Evolutionary conservation across 2,329 filamentous ascomycete genomes (phyloP), one percentile per base, ranked within the genome.

Genomic region (Emergomyces pasteurianus): DNA sequence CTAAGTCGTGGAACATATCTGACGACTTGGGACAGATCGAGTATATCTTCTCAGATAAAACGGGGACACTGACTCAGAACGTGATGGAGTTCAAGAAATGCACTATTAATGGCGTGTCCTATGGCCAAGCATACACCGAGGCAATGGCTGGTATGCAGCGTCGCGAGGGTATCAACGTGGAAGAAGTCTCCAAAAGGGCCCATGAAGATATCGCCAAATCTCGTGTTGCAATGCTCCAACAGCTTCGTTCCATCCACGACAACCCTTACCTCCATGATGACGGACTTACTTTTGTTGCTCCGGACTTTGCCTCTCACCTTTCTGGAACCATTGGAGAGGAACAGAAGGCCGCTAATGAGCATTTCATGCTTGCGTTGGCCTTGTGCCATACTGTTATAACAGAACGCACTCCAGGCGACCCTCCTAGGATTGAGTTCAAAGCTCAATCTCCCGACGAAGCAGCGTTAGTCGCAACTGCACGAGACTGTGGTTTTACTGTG

Each of bases 1-100:
- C 95, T 5, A 97, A 97, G 71, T 91, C 92, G 0, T 99, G 94
- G 94, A 99, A 97, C 72, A 97, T 99, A 58, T 97, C 92, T 0
- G 94, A 99, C 71, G 95, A 99, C 69, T 81, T 99, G 54, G 94
- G 94, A 14, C 94, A 99, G 75, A 96, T 99, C 64, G 94, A 97
- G 75, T 99, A 97, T 78, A 96, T 99, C 66, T 99, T 99, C 75
- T 96, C 90, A 0, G 90, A 95, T 79, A 95, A 95, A 76, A 95
- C 90, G 0, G 90, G 90, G 62, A 95, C 90, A 2, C 77, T 95
- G 65, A 95, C 90, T 0, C 90, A 95, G 69, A 95, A 95, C 72
- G 88, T 95, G 59, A 95, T 95, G 94, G 95, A 99, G 73, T 99
- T 97, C 83, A 99, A 97, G 75, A 99, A 99, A 75, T 91, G 88